Conservation (phyloP, 306 rosid genomes). For the Benincasa hispida region DNA sequence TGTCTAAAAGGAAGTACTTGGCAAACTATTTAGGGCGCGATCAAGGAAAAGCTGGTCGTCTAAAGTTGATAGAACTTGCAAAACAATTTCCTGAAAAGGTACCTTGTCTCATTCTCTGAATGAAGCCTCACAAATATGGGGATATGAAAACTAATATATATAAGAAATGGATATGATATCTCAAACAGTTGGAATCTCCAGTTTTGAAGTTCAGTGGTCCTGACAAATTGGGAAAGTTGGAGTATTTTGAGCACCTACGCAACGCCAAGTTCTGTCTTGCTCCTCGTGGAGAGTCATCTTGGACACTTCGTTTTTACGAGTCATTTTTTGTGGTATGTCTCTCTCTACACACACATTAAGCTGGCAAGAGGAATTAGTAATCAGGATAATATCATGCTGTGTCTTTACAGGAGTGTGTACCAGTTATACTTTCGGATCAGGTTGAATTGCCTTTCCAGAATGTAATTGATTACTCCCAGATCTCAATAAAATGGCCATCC, state of each 20-base stretch:
- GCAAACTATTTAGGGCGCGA: constrained; percentile 96
- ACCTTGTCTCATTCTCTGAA: background rate
- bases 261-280: constrained; percentile 90
- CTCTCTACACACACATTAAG: constrained; percentile 2
- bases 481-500: constrained; percentile 97
- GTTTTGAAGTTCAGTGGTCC: constrained; percentile 81
- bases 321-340: constrained; percentile 77
- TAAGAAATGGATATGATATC: constrained; percentile 26
- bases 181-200: constrained; percentile 91
- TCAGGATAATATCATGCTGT: constrained; percentile 12
- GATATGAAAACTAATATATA: background rate
- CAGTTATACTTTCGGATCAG: constrained; percentile 81
- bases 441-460: constrained; percentile 88
- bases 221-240: constrained; percentile 58
- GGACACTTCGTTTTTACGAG: constrained; percentile 96
- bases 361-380: background rate
- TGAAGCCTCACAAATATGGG: background rate
- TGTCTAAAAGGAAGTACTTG: constrained; percentile 65
- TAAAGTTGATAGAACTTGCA: constrained; percentile 67
- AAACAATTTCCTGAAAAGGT: constrained; percentile 84
- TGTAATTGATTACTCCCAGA: constrained; percentile 67
- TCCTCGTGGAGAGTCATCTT: constrained; percentile 95
- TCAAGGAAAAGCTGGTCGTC: constrained; percentile 88
- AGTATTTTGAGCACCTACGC: constrained; percentile 78
- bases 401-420: constrained; percentile 76